Evolutionary conservation across 495 filamentous ascomycete genomes (phyloP).

Genomic region (Tuber magnatum): DNA sequence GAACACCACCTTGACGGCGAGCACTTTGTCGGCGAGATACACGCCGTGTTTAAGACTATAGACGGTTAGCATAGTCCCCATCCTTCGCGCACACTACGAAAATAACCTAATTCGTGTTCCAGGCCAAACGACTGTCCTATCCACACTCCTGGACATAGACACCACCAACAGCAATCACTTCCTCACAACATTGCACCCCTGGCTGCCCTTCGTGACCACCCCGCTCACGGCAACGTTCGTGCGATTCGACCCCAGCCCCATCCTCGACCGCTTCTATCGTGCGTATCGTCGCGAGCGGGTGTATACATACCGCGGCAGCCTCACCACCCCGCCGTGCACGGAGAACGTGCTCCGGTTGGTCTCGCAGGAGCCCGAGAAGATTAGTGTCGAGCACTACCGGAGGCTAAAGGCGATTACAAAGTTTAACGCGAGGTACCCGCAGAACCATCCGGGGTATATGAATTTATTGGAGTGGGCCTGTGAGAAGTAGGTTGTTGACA

Average conservation of each 20-base stretch:
- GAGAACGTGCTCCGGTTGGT: slow-evolving; percentile 5
- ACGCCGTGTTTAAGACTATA: slow-evolving; percentile 48
- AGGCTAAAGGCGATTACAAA: slow-evolving; percentile 53
- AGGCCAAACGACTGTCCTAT: background rate
- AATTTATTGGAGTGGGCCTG: slow-evolving; percentile 1
- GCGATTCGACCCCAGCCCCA: background rate
- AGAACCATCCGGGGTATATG: slow-evolving; percentile 37
- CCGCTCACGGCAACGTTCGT: background rate
- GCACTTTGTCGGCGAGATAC: slow-evolving; percentile 54
- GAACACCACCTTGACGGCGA: slow-evolving; percentile 55
- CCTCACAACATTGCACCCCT: background rate
- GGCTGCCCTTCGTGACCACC: background rate
- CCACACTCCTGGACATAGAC: background rate
- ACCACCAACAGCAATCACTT: background rate
- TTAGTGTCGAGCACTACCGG: slow-evolving; percentile 50
- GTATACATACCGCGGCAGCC: slow-evolving; percentile 14
- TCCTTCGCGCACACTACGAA: background rate
- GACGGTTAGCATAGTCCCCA: background rate
- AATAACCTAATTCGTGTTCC: background rate
- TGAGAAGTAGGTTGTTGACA: background rate
- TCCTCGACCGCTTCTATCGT: background rate
- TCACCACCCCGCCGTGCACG: slow-evolving; percentile 5
- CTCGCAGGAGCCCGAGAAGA: slow-evolving; percentile 9
- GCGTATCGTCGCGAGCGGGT: slow-evolving; percentile 2
- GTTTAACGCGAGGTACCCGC: slow-evolving; percentile 58